Evolutionary conservation across 192 early-diverging fungal genomes (phyloP), one percentile per base, ranked within the genome.

Genomic region (Diversispora eburnea): DNA sequence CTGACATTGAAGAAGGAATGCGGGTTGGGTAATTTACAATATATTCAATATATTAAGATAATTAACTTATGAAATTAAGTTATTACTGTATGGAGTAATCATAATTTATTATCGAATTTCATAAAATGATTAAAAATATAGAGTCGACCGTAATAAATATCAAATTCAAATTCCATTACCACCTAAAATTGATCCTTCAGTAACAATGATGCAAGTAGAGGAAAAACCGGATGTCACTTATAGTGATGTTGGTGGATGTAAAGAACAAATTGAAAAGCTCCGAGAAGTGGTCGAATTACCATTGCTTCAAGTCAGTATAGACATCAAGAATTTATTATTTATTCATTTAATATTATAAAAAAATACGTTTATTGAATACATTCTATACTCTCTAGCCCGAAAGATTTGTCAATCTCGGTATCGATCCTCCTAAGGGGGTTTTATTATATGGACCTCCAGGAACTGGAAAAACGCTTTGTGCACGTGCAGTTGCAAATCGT

Each of bases 201-300:
- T 93, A 55, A 98, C 98, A 10, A 99, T 98, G 98, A 99, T 99
- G 98, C 96, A 98, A 80, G 95, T 99, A 42, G 98, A 99, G 79
- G 98, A 99, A 80, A 99, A 99, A 82, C 98, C 98, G 3, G 98
- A 99, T 85, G 95, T 99, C n/a, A 99, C 98, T 9, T 99, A 99
- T 74, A 87, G 88, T 60, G 96, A 99, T 83, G 93, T 99, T n/a
- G 98, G 98, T 78, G 98, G 98, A 51, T 96, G 98, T 86, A 99
- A 99, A 79, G 98, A 99, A 77, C 96, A 98, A 80, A 98, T 99
- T 82, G 98, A 99, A 76, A 98, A 98, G 88, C 84, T 99, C 43
- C 88, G 96, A 70, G 98, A 99, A 84, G 98, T 99, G 6, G 98
- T 99, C 8, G 98, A 99, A 82, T 80, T 97, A 83, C 98, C 98